A percentile compares a stretch with the other conserved stretches of the same genome.
Evolutionary conservation across 805 yeast species (phyloP).

Genomic region (Debaryomyces tyrocola): DNA sequence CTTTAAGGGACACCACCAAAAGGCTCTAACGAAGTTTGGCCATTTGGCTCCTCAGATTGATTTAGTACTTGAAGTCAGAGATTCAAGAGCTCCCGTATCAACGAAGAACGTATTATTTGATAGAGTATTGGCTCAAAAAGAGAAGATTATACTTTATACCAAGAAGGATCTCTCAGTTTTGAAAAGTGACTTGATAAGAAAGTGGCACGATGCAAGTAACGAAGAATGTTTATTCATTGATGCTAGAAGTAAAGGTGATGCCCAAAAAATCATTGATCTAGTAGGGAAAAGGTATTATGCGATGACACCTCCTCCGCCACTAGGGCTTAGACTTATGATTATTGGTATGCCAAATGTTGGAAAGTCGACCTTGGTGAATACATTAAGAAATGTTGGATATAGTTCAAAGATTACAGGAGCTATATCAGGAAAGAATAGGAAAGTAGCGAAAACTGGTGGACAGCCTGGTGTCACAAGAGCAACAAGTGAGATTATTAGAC

Average conservation of each 20-base stretch:
- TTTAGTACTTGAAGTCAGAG: constrained; percentile 80
- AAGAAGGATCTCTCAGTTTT: constrained; percentile 65
- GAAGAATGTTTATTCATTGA: constrained; percentile 53
- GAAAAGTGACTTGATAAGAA: constrained; percentile 28
- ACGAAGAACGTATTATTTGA: constrained; percentile 82
- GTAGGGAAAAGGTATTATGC: constrained; percentile 45
- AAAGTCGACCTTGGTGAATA: constrained; percentile 82
- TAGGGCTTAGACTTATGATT: constrained; percentile 74
- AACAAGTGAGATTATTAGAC: constrained; percentile 71
- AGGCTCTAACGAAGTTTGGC: constrained; percentile 67
- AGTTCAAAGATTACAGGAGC: constrained; percentile 17
- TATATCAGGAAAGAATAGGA: constrained; percentile 42
- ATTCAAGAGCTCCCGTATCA: constrained; percentile 84
- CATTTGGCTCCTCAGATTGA: constrained; percentile 78
- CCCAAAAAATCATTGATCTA: constrained; percentile 47
- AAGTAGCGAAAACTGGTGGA: constrained; percentile 83
- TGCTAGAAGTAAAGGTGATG: constrained; percentile 52
- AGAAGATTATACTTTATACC: constrained; percentile 69
- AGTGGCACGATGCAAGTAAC: constrained; percentile 31
- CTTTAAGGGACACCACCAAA: constrained; percentile 88
- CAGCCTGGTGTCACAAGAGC: constrained; percentile 87
- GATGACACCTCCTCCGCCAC: constrained; percentile 72
- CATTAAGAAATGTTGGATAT: constrained; percentile 52
- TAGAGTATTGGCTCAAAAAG: constrained; percentile 54
- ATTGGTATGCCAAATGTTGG: constrained; percentile 99